Percentiles rank a stretch among this genome's conserved stretches.
Evolutionary conservation across 228 moss, liverwort and hornwort species (phyloP).

Genomic region (Sphagnum fallax): DNA sequence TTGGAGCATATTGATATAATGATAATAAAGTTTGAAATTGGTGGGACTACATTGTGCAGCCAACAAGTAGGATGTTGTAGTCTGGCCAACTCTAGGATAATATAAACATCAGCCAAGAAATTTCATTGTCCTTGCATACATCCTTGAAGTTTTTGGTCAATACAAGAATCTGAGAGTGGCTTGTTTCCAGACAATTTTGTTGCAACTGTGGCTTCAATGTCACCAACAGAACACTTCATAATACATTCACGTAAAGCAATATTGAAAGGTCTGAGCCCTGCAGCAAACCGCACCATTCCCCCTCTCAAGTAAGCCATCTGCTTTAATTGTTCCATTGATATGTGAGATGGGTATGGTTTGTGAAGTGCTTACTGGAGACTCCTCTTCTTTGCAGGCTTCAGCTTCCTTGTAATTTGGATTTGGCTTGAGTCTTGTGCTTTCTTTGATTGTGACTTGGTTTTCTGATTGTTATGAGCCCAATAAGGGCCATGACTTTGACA

Average conservation of each 20-base stretch:
- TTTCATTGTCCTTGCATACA: background rate
- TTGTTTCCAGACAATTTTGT: slow-evolving; percentile 60
- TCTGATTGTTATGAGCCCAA: too few species aligned
- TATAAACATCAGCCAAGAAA: too few species aligned
- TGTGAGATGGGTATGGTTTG: background rate
- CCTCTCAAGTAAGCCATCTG: slow-evolving; percentile 55
- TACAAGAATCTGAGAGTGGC: too few species aligned
- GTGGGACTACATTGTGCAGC: too few species aligned
- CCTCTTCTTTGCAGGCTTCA: background rate
- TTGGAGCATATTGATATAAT: too few species aligned
- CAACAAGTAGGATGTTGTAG: too few species aligned
- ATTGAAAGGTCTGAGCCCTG: slow-evolving; percentile 79
- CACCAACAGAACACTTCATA: slow-evolving; percentile 78
- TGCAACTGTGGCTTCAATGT: slow-evolving; percentile 70
- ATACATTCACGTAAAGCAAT: slow-evolving; percentile 88
- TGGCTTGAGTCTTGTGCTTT: background rate
- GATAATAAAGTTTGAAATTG: too few species aligned
- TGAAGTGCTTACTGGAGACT: background rate
- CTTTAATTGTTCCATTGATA: background rate
- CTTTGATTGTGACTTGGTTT: background rate
- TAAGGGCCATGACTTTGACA: too few species aligned
- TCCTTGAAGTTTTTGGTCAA: background rate
- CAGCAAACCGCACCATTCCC: slow-evolving; percentile 68
- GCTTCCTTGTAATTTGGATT: background rate
- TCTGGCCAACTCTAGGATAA: too few species aligned